These are phyloP conservation scores for Vanderwaltozyma yarrowii DNA, from an alignment of 805 yeast genomes.

Conservation along the genomic window DNA sequence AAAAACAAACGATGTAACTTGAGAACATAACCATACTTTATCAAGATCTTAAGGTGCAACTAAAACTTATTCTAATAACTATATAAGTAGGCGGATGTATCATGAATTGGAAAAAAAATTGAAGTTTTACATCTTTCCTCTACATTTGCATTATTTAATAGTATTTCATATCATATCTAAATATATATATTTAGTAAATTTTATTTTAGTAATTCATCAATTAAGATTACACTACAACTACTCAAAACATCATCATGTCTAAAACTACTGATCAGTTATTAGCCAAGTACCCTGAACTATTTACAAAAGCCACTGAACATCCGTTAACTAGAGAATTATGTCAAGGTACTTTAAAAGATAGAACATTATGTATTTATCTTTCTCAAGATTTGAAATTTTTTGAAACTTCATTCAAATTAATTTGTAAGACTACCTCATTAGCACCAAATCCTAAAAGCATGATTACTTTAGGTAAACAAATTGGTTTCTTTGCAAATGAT, in stretches of 20 bases:
- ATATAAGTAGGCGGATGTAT: too few species aligned
- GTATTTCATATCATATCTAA: too few species aligned
- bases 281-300: slow-evolving; percentile 16
- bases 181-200: too few species aligned
- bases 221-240: too few species aligned
- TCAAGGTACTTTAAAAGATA: slow-evolving; percentile 35
- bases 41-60: too few species aligned
- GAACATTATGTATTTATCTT: slow-evolving; percentile 35
- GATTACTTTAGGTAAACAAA: slow-evolving; percentile 37
- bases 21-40: too few species aligned
- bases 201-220: too few species aligned
- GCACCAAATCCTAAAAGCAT: slow-evolving; percentile 33
- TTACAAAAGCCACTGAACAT: slow-evolving; percentile 30
- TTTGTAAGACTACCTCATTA: slow-evolving; percentile 35
- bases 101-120: too few species aligned
- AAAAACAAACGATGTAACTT: too few species aligned
- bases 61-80: too few species aligned
- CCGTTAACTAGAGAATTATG: slow-evolving; percentile 37
- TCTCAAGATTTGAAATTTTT: slow-evolving; percentile 42
- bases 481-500: slow-evolving; percentile 39
- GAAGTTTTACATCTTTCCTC: too few species aligned
- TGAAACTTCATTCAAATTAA: slow-evolving; percentile 32
- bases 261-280: slow-evolving; percentile 19
- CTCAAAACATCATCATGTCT: neutral
- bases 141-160: too few species aligned